Evolutionary conservation across 345 rosid species (phyloP), one percentile per base, ranked within the genome.

Genomic region (Iberis pinnata): DNA sequence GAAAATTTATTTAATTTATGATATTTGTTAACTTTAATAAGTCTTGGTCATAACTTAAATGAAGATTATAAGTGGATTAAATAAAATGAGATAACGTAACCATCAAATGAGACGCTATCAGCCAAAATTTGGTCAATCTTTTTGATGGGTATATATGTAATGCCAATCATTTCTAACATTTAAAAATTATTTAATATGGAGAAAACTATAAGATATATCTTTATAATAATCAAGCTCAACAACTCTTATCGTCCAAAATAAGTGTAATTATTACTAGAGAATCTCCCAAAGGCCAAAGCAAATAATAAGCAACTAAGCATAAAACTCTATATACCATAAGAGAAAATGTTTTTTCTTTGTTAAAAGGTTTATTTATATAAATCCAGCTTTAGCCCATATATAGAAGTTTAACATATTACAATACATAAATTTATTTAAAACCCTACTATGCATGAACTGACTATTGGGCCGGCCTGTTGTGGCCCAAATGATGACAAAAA

Each of bases 81-180:
- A 22, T 22, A 59, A 27, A 43, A 58, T 12, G 49, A 43, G 45
- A 46, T 38, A 46, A 13, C 42, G 14, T 19, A 59, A 67, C 46
- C 52, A 49, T 49, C 20, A 24, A 22, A 49, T 41, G 24, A 24
- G 40, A 67, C 62, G 60, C 60, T 56, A 70, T 56, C 63, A 48
- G 59, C 64, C 61, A 47, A 54, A 63, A 24, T 32, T 24, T 55
- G 67, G 67, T 68, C 70, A 73, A 54, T 58, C 40, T 40, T 63
- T 65, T 48, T 61, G 68, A 59, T 75, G 46, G 71, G 56, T 67
- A 60, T 60, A 53, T 67, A 39, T 67, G 66, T 54, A 60, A 60
- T 53, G 52, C 42, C 65, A 73, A 70, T 75, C 60, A 70, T 78
- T 72, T 47, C 32, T 20, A 38, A 53, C 61, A 67, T 67, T 66